Conservation (phyloP, 805 yeast species). For the Schizosaccharomyces osmophilus region DNA sequence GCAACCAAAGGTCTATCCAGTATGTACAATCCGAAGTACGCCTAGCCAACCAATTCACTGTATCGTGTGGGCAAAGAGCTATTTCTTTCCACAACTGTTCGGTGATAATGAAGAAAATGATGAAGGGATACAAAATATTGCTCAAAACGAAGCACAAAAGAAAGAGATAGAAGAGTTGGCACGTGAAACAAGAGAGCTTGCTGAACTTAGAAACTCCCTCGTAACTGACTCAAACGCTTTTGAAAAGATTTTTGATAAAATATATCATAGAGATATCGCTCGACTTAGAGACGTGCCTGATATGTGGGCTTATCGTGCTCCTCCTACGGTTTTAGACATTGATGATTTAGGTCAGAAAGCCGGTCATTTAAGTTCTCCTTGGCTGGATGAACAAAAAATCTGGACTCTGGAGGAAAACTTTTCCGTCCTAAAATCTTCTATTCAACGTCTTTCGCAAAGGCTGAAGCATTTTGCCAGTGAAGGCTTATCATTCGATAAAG, state of each 20-base stretch:
- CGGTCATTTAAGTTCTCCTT: conserved; percentile 7
- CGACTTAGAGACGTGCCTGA: conserved; percentile 46
- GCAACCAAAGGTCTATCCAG: conserved; percentile 78
- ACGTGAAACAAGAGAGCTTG: conserved; percentile 17
- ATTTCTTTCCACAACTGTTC: conserved; percentile 58
- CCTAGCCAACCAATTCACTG: conserved; percentile 93
- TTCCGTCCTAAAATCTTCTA: conserved; percentile 28
- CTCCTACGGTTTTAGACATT: conserved; percentile 39
- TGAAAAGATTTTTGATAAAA: conserved; percentile 15
- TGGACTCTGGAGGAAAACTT: conserved; percentile 48
- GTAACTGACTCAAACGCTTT: conserved; percentile 15
- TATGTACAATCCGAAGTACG: conserved; percentile 87
- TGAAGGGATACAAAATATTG: conserved; percentile 28
- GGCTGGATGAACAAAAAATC: conserved; percentile 18
- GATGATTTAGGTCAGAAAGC: conserved; percentile 8
- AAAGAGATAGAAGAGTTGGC: conserved; percentile 15
- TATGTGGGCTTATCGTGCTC: conserved; percentile 48
- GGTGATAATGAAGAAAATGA: conserved; percentile 22
- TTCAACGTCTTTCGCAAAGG: conserved; percentile 28
- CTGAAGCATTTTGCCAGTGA: conserved; percentile 6
- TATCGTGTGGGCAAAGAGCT: conserved; percentile 92
- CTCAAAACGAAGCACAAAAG: conserved; percentile 11
- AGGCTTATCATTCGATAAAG: conserved; percentile 50
- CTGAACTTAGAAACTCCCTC: conserved; percentile 12
- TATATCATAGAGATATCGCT: conserved; percentile 56